These are phyloP conservation scores for Tetrapyrgos nigripes DNA, from an alignment of 1,284 basidiomycete species.

Conservation along the genomic window DNA sequence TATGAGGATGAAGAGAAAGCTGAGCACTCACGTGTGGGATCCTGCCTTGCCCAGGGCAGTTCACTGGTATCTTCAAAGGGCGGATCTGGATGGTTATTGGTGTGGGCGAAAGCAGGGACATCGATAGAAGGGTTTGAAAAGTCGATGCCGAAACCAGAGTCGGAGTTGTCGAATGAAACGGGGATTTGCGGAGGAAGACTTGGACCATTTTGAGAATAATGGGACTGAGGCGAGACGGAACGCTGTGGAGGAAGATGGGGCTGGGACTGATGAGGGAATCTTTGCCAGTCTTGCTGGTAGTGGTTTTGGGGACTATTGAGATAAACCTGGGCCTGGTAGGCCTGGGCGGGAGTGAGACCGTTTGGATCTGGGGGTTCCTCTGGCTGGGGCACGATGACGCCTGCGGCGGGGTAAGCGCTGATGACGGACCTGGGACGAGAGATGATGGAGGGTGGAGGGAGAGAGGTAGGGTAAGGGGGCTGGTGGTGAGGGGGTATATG, in stretches of 20 bases:
- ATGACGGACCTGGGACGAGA: conserved; percentile 59
- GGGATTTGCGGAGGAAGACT: conserved; percentile 49
- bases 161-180: conserved; percentile 59
- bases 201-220: conserved; percentile 30
- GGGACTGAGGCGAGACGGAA: conserved; percentile 22
- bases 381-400: conserved; percentile 53
- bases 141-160: conserved; percentile 62
- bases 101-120: conserved; percentile 22
- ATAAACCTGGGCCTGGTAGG: conserved; percentile 79
- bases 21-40: conserved; percentile 39
- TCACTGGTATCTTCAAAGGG: conserved; percentile 62
- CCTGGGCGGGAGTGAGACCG: conserved; percentile 77
- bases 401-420: conserved; percentile 48
- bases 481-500: conserved; percentile 35
- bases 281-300: conserved; percentile 29
- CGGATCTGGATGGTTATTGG: conserved; percentile 46
- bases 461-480: conserved; percentile 37
- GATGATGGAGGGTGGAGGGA: conserved; percentile 46
- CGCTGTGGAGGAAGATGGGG: conserved; percentile 33
- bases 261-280: conserved; percentile 22
- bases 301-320: conserved; percentile 43
- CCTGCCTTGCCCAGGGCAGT: conserved; percentile 62
- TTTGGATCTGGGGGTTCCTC: conserved; percentile 63
- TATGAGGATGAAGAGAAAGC: conserved; percentile 10
- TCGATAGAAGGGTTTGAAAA: conserved; percentile 40